Percentiles rank a stretch among this genome's conserved stretches.
phyloP scores from a whole-genome alignment of 208 protist genomes.

The Blechomonas ayalai region DNA sequence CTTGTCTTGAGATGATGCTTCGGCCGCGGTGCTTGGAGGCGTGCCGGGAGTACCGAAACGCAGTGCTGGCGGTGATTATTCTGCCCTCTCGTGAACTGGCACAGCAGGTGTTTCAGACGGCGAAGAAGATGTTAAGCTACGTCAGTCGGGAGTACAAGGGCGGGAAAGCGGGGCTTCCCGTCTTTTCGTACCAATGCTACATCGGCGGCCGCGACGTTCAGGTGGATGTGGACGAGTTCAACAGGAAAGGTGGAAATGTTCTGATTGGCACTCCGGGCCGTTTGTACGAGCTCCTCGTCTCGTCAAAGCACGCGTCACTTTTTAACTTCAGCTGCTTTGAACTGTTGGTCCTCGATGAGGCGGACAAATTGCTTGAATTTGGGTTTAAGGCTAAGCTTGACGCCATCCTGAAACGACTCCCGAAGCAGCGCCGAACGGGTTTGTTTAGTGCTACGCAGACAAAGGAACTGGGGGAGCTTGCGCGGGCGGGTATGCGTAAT shows the following conservation, averaged over 20 bases:
- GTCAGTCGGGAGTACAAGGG: slow-evolving; percentile 42
- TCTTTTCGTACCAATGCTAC: slow-evolving; percentile 82
- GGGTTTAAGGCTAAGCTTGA: slow-evolving; percentile 92
- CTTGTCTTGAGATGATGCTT: slow-evolving; percentile 84
- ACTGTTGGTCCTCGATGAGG: slow-evolving; percentile 91
- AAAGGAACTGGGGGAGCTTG: slow-evolving; percentile 83
- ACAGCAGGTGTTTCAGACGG: slow-evolving; percentile 87
- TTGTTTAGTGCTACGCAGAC: slow-evolving; percentile 93
- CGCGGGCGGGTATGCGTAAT: slow-evolving; percentile 88
- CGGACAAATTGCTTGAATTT: slow-evolving; percentile 90
- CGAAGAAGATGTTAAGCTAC: slow-evolving; percentile 68
- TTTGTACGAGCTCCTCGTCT: slow-evolving; percentile 87
- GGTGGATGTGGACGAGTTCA: slow-evolving; percentile 74
- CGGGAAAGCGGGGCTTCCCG: slow-evolving; percentile 29
- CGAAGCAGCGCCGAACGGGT: slow-evolving; percentile 87
- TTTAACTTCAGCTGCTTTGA: slow-evolving; percentile 81
- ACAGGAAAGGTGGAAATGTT: slow-evolving; percentile 75
- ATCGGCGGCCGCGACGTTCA: slow-evolving; percentile 86
- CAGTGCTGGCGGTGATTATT: slow-evolving; percentile 84
- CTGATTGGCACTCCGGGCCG: slow-evolving; percentile 89
- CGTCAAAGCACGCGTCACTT: slow-evolving; percentile 62
- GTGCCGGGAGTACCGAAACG: slow-evolving; percentile 40
- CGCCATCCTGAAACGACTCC: slow-evolving; percentile 80
- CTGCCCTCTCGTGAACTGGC: slow-evolving; percentile 92
- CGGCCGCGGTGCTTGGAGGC: slow-evolving; percentile 39